Conservation (phyloP, 202 grass and related monocot species). For the Saccharum hybrid region DNA sequence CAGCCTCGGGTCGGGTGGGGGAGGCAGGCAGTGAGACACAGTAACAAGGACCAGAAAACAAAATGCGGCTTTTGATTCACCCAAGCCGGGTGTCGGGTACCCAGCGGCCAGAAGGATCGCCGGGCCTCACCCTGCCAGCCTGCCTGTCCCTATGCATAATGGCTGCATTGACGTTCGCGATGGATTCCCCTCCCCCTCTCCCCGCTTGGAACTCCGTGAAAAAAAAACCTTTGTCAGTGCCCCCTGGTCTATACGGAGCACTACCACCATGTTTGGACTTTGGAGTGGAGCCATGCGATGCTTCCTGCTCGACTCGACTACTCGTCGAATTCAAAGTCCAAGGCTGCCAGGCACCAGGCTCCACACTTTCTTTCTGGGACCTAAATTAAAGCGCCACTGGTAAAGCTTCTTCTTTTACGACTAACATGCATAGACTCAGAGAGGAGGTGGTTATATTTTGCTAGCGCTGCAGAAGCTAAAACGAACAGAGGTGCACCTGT, state of each 20-base stretch:
- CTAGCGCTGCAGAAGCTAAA: too few relatives aligned
- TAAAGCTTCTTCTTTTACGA: background rate
- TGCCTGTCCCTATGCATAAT: background rate
- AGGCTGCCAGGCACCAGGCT: background rate
- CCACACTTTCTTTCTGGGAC: background rate
- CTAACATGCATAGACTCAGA: too few relatives aligned
- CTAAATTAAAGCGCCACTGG: background rate
- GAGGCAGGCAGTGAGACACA: too few relatives aligned
- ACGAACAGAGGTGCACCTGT: too few relatives aligned
- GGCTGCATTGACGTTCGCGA: constrained; percentile 41
- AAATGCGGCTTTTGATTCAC: constrained; percentile 39
- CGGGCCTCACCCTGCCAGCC: background rate
- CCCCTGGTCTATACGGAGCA: background rate
- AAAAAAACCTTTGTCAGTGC: background rate
- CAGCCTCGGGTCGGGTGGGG: too few relatives aligned
- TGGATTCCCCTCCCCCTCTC: background rate
- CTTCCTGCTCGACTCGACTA: too few relatives aligned
- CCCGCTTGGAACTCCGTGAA: constrained; percentile 6
- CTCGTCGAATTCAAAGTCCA: background rate
- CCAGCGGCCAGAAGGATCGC: background rate
- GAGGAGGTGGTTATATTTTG: too few relatives aligned
- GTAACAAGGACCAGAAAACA: constrained; percentile 2
- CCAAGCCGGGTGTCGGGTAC: constrained; percentile 36
- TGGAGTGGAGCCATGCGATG: background rate
- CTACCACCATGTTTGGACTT: too few relatives aligned